Conservation (phyloP, 768 basidiomycete genomes). For the Russula sp. region DNA sequence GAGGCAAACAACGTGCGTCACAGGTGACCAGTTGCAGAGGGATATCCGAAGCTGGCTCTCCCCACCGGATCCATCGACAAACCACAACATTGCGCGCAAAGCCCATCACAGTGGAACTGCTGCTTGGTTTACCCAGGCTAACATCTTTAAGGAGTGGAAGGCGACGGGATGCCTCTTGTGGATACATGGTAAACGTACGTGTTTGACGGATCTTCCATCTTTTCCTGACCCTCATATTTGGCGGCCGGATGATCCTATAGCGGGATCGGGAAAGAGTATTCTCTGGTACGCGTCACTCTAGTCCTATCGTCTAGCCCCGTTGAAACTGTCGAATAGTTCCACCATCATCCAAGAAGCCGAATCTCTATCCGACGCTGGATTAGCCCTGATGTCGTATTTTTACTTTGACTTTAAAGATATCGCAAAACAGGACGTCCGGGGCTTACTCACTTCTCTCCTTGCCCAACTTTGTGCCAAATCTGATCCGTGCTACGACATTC, state of each 20-base stretch:
- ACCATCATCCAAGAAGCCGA: background rate
- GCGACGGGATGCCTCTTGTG: background rate
- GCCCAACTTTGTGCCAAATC: background rate
- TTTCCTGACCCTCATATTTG: no score
- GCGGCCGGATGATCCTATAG: background rate
- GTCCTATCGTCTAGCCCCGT: background rate
- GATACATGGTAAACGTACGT: slow-evolving; percentile 9
- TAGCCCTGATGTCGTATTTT: background rate
- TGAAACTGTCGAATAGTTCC: background rate
- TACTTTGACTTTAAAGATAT: slow-evolving; percentile 1
- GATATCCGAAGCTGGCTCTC: background rate
- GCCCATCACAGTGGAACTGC: background rate
- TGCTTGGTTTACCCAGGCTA: background rate
- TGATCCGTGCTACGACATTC: background rate
- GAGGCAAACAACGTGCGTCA: background rate
- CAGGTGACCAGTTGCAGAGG: background rate
- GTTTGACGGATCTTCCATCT: background rate
- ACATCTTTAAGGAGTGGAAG: background rate
- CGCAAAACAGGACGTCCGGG: background rate
- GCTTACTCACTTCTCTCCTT: background rate
- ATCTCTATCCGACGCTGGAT: background rate
- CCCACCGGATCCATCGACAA: slow-evolving; percentile 6
- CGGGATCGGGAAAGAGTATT: slow-evolving; percentile 5
- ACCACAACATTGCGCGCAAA: background rate
- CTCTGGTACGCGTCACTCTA: background rate